Base-by-base conservation (phyloP, 2,329 filamentous ascomycete genomes). In the Cercospora sojina region DNA sequence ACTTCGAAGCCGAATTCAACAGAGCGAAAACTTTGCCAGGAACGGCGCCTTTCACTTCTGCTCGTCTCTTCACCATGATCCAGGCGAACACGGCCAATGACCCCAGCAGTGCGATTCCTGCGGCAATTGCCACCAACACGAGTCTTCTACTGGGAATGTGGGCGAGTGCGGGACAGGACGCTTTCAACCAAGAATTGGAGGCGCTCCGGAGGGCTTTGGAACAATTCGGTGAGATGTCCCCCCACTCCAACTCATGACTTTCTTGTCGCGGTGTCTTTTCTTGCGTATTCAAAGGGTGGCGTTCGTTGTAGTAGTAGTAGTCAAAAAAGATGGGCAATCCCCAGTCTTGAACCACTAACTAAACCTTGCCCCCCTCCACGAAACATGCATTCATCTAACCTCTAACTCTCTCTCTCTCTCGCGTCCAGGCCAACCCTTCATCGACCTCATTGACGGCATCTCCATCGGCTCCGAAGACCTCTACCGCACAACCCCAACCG, bases 381-480 rank as follows among this genome's bases (percentile, higher is more conserved):
- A n/a, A 18, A 18, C 43, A n/a, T n/a, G 23, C 5, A 5, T 18
- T 43, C 23, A 8, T 18, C 25, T n/a, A n/a, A 16, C 12, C n/a
- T 23, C 20, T 6, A 35, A 18, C 18, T 9, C n/a, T 18, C 16
- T 41, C 8, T 18, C 56, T 31, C 29, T 32, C 3, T 32, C 53
- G 9, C 32, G 6, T 23, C 13, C 32, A 62, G 91, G 91, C 66
- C 79, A 81, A 9, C 80, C 84, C 55, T 88, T 96, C 74, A 84
- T 85, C 47, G 82, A 84, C 65, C 82, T 91, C 20, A 88, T 96
- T 51, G 89, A 88, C 65, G 93, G 91, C 77, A 94, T 96, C 79
- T 93, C 91, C 0, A 87, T 96, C 60, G 93, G 93, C 69, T 91
- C 86, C 71, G 93, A 97, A 83, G 93, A 97, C 77, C 85, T 83